Percentiles rank a stretch among this genome's conserved stretches.
These are phyloP conservation scores for Kwoniella shivajii DNA, from an alignment of 1,284 basidiomycete species.

Conservation along the genomic window DNA sequence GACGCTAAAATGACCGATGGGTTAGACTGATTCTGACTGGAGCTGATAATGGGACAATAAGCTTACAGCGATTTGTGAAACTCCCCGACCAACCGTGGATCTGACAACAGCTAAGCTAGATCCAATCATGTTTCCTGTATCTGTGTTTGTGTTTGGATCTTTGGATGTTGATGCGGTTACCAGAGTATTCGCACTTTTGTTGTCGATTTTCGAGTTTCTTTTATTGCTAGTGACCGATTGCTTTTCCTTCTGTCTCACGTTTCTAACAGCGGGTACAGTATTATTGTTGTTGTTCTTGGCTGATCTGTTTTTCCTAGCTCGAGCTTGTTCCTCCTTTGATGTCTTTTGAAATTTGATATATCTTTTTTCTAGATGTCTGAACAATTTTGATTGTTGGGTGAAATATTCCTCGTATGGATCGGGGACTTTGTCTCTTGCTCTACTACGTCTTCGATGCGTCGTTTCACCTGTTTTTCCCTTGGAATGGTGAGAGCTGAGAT, in stretches of 20 bases:
- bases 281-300: not conserved
- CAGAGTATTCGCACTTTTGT: too few relatives aligned
- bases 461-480: not conserved
- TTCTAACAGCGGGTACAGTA: too few relatives aligned
- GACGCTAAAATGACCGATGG: slow-evolving; percentile 13
- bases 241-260: too few relatives aligned
- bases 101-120: slow-evolving; percentile 7
- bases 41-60: not conserved
- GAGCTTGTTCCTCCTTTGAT: slow-evolving; percentile 19
- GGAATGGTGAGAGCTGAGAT: not conserved
- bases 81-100: not conserved
- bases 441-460: too few relatives aligned
- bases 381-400: slow-evolving; percentile 35
- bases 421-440: too few relatives aligned
- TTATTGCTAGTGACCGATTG: too few relatives aligned
- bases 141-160: not conserved
- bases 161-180: not conserved
- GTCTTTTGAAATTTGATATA: slow-evolving; percentile 30
- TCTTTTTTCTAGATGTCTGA: slow-evolving; percentile 36
- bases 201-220: too few relatives aligned
- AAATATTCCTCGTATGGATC: slow-evolving; percentile 31
- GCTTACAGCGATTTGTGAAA: slow-evolving; percentile 2
- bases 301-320: not conserved
- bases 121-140: slow-evolving; percentile 14
- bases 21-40: too few relatives aligned